Percentiles rank a stretch among this genome's conserved stretches.
Conservation (phyloP, 139 green algal species). For the Tetraselmis striata region DNA sequence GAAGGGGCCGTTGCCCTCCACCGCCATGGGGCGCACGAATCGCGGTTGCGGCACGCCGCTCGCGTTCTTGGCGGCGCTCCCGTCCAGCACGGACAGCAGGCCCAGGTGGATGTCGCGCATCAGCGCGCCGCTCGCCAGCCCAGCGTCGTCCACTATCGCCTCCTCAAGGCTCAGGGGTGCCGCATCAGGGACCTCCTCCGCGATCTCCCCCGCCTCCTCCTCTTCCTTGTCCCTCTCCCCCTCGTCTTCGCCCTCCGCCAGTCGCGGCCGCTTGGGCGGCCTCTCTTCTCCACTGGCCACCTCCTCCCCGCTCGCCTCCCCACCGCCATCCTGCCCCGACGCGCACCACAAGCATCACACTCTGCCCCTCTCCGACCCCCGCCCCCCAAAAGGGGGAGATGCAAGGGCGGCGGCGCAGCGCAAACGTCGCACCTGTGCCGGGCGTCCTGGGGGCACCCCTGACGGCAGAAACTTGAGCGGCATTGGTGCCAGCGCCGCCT, state of each 20-base stretch:
- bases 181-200: background rate
- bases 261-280: too few species aligned
- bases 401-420: too few species aligned
- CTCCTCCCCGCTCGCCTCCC: too few species aligned
- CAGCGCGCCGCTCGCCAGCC: slow-evolving; percentile 16
- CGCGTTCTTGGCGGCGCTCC: slow-evolving; percentile 13
- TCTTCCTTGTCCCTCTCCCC: background rate
- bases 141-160: background rate
- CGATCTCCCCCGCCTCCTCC: background rate
- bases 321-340: too few species aligned
- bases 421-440: too few species aligned
- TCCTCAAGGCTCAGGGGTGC: background rate
- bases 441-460: too few species aligned
- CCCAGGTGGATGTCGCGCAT: slow-evolving; percentile 61
- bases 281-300: too few species aligned
- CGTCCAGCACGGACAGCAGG: slow-evolving; percentile 42
- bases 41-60: background rate
- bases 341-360: too few species aligned
- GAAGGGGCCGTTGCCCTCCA: background rate
- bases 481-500: slow-evolving; percentile 49
- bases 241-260: too few species aligned
- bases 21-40: background rate
- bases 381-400: too few species aligned
- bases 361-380: too few species aligned
- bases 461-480: background rate